Base-by-base conservation (phyloP, 1,284 basidiomycete genomes). In the Albatrellus sp. region DNA sequence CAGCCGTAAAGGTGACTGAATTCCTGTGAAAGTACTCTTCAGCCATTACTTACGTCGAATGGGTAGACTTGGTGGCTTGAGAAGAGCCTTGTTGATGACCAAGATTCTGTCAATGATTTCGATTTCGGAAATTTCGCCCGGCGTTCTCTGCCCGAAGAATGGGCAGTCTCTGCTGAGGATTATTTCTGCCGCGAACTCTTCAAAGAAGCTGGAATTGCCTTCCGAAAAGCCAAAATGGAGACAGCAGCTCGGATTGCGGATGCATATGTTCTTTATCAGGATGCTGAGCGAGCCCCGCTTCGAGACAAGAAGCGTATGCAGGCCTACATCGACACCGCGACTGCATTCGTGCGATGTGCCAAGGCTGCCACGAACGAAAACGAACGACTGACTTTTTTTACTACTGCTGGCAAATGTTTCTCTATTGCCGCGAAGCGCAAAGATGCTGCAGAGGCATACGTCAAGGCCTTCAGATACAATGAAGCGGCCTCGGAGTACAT, bases 191-290 rank as follows among this genome's bases (percentile, higher is more conserved):
- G 73, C 33, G 65, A 69, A 39, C 67, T 66, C 13, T 86, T 75
- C 49, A 51, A 61, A 0, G 72, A 81, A 51, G 79, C 83, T 0
- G 73, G 68, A 57, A 66, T 75, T 43, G 78, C 76, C 48, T 86
- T 73, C 46, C 65, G 72, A 43, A 67, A 73, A 17, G 81, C 81
- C 3, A 57, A 49, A 1, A 53, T 66, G 30, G 57, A 51, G 0
- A 63, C 66, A 10, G 66, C 77, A 53, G 66, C 58, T 3, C 63
- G 59, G 1, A 65, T 82, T 5, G 63, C 71, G 0, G 44, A 64
- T 5, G 70, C 72, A 0, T 74, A 68, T 49, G 54, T 63, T n/a
- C 59, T 68, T 6, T 63, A 73, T 35, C 63, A 72, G 33, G 63
- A 70, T 47, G 72, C 69, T 12, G 57, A 60, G 8, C 32, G 42